These are phyloP conservation scores for Mortierella sp. DNA, from an alignment of 371 early-diverging fungal species.

Conservation along the genomic window DNA sequence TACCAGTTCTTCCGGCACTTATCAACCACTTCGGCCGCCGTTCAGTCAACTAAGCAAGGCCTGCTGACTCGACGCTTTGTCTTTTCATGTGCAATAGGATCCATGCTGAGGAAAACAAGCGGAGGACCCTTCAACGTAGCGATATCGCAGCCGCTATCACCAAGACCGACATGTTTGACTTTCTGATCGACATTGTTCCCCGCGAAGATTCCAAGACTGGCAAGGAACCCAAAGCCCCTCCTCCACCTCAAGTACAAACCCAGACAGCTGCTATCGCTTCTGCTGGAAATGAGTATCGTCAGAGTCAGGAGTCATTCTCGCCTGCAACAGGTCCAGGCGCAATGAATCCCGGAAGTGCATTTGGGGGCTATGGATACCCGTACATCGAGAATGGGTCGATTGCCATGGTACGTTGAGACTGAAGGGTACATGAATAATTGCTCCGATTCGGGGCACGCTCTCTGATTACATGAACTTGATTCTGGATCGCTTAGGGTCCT, in stretches of 20 bases:
- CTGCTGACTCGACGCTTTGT: neutral
- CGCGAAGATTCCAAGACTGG: constrained; percentile 73
- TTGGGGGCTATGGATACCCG: constrained; percentile 44
- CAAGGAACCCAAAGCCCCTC: constrained; percentile 25
- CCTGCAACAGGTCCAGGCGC: constrained; percentile 5
- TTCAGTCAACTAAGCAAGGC: too few relatives aligned
- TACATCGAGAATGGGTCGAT: constrained; percentile 37
- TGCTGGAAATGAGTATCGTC: constrained; percentile 20
- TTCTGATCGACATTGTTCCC: constrained; percentile 98
- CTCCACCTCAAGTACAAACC: neutral
- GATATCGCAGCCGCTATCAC: constrained; percentile 97
- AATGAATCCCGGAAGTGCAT: constrained; percentile 1
- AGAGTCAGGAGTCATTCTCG: constrained; percentile 40
- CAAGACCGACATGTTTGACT: constrained; percentile 99
- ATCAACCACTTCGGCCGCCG: too few relatives aligned
- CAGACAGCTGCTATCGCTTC: constrained; percentile 1
- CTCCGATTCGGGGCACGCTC: too few relatives aligned
- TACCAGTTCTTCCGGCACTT: neutral
- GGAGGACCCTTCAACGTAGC: constrained; percentile 95
- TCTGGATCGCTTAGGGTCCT: constrained; percentile 6
- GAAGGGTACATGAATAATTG: too few relatives aligned
- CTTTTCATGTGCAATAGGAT: constrained; percentile 64
- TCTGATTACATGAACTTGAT: neutral
- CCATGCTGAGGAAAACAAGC: constrained; percentile 98
- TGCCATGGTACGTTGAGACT: constrained; percentile 22